Evolutionary conservation across 2,329 filamentous ascomycete species (phyloP).

Genomic region (Magnaporthiopsis incrustans): DNA sequence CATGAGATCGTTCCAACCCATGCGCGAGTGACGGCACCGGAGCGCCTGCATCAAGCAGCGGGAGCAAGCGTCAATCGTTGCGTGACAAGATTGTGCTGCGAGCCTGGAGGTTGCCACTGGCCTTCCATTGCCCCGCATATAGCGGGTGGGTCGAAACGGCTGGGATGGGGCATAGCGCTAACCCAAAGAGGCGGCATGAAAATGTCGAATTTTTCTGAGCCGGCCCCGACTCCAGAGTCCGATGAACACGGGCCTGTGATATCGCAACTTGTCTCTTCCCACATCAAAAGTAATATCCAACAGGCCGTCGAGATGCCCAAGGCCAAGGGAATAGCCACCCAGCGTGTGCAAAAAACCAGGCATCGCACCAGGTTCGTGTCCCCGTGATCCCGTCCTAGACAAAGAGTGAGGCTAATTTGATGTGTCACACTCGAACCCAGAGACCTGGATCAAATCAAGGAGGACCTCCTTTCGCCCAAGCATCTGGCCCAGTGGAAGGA

Average conservation of each 20-base stretch:
- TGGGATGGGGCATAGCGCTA: background rate
- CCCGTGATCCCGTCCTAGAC: background rate
- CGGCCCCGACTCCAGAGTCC: background rate
- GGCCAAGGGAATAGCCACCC: background rate
- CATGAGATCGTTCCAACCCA: background rate
- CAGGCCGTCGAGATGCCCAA: background rate
- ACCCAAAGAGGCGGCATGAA: background rate
- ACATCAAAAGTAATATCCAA: background rate
- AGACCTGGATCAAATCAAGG: conserved; percentile 86
- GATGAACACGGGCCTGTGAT: background rate
- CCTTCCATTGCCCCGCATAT: background rate
- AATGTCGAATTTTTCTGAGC: background rate
- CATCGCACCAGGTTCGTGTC: background rate
- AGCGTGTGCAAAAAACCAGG: background rate
- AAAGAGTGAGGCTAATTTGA: background rate
- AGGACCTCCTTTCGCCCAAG: conserved; percentile 68
- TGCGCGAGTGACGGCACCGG: background rate
- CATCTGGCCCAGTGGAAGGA: conserved; percentile 75
- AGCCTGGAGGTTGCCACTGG: background rate
- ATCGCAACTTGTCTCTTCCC: background rate
- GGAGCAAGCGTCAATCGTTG: background rate
- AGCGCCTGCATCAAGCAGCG: background rate
- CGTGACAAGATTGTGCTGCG: background rate
- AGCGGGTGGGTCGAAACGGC: background rate
- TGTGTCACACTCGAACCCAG: conserved; percentile 36